A percentile compares a stretch with the other conserved stretches of the same genome.
Conservation (phyloP, 176 grass and related monocot species). For the Musa itinerans region DNA sequence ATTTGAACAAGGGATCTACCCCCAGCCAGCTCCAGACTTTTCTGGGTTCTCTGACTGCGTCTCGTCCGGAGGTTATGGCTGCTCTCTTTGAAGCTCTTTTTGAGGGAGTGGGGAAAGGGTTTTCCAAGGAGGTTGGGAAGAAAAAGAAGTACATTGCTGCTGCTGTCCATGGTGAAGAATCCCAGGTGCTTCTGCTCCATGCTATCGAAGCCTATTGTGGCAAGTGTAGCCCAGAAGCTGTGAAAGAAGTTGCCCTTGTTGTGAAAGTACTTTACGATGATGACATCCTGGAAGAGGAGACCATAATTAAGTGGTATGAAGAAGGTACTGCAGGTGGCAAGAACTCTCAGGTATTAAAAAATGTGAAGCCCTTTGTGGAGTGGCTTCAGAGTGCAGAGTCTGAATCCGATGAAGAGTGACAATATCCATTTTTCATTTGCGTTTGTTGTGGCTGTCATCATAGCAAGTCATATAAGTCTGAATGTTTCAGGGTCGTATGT, state of each 20-base stretch:
- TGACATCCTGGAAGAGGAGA: constrained; percentile 64
- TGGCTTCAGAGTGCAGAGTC: constrained; percentile 65
- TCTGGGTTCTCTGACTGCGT: constrained; percentile 21
- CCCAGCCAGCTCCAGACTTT: constrained; percentile 36
- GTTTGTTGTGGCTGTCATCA: too few species aligned
- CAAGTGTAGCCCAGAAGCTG: constrained; percentile 35
- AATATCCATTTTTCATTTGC: background rate
- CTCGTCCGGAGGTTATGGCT: constrained; percentile 39
- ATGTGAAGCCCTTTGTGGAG: constrained; percentile 45
- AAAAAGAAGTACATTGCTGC: constrained; percentile 47
- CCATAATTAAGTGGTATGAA: constrained; percentile 55
- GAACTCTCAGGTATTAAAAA: constrained; percentile 34
- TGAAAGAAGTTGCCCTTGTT: constrained; percentile 67
- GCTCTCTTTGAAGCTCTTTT: constrained; percentile 63
- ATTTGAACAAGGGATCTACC: constrained; percentile 31
- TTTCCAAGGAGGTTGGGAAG: constrained; percentile 58
- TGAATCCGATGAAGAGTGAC: constrained; percentile 38
- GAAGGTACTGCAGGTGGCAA: constrained; percentile 32
- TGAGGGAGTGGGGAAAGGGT: constrained; percentile 46
- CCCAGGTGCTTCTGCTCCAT: constrained; percentile 38
- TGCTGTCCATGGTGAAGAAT: constrained; percentile 36
- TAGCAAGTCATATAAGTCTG: too few species aligned
- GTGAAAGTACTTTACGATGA: constrained; percentile 58
- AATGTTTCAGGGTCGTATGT: too few species aligned
- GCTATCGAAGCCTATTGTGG: constrained; percentile 37